Base-by-base conservation (phyloP, 371 early-diverging fungal species). In the Chytridiales sp. region DNA sequence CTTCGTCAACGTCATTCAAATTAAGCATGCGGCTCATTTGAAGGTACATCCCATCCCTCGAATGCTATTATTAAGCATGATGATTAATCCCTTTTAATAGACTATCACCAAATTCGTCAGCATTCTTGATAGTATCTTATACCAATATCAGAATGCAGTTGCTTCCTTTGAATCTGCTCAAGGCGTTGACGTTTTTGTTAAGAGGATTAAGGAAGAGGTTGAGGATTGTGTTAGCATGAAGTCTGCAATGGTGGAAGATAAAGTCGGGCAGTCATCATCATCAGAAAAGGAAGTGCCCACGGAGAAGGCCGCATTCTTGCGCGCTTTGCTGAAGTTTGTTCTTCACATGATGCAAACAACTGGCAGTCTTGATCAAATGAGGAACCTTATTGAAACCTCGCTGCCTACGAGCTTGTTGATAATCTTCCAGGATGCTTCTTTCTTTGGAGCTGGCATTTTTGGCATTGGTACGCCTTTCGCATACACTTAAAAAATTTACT, bases 311-410 rank as follows among this genome's bases (percentile, higher is more conserved):
- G 31, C 68, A 0, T 70, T 92, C 43, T 70, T 95, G 27, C 91
- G 95, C 51, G 81, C 91, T n/a, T 82, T 94, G 81, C 79, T 97
- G 55, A 92, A 93, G 74, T 87, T 95, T 62, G 74, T 94, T 30
- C 78, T 90, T 26, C 91, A 94, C 59, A 87, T 95, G 89, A 86
- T 96, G 89, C 94, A 95, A 70, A 85, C 90, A 5, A 81, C 91
- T 1, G 93, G 92, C 22, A 88, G 87, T 11, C 85, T 88, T 5
- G 96, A 95, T 62, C 87, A 94, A 0, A 64, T 98, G 59, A 87
- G 97, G 22, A 96, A 95, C 62, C 67, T 98, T 58, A 91, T 97
- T 38, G 98, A 98, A 46, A 87, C 91, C 2, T 66, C 86, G n/a
- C 71, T 97, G 34, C 96, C 97, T 1, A 55, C 67, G 2, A 85